Evolutionary conservation across 306 rosid genomes (phyloP).

Genomic region (Arachis stenosperma): DNA sequence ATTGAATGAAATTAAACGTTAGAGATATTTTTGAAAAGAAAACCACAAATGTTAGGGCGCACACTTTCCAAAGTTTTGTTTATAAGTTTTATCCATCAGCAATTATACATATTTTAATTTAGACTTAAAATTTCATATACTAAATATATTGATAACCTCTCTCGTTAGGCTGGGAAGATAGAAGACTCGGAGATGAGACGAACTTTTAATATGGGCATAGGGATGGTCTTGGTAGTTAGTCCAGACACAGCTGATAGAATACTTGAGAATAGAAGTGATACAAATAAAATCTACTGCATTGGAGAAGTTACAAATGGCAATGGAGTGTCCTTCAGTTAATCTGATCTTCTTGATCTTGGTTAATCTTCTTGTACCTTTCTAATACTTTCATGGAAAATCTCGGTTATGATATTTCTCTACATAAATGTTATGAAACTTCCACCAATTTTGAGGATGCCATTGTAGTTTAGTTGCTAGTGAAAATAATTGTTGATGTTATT

Average conservation of each 20-base stretch:
- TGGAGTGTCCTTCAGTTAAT: constrained; percentile 59
- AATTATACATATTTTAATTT: constrained; percentile 13
- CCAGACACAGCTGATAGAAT: constrained; percentile 56
- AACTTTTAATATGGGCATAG: constrained; percentile 90
- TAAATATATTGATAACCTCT: constrained; percentile 29
- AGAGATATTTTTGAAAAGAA: too few relatives aligned
- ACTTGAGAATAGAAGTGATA: constrained; percentile 46
- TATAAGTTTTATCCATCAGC: neutral
- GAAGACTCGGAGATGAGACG: constrained; percentile 80
- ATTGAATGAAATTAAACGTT: too few relatives aligned
- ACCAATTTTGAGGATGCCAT: neutral
- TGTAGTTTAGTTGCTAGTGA: constrained; percentile 6
- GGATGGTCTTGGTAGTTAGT: constrained; percentile 88
- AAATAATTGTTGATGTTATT: neutral
- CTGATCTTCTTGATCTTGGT: constrained; percentile 8
- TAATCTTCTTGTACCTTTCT: constrained; percentile 22
- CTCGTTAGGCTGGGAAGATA: constrained; percentile 67
- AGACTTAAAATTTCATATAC: constrained; percentile 4
- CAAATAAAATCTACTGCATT: constrained; percentile 53
- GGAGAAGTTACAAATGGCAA: constrained; percentile 69
- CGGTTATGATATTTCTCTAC: constrained; percentile 5
- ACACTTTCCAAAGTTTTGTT: neutral
- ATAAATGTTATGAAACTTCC: constrained; percentile 24
- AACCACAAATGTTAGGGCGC: too few relatives aligned
- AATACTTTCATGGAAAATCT: constrained; percentile 13